Evolutionary conservation across 108 stramenopile genomes (phyloP).

Genomic region (Mayamaea pseudoterrestris): DNA sequence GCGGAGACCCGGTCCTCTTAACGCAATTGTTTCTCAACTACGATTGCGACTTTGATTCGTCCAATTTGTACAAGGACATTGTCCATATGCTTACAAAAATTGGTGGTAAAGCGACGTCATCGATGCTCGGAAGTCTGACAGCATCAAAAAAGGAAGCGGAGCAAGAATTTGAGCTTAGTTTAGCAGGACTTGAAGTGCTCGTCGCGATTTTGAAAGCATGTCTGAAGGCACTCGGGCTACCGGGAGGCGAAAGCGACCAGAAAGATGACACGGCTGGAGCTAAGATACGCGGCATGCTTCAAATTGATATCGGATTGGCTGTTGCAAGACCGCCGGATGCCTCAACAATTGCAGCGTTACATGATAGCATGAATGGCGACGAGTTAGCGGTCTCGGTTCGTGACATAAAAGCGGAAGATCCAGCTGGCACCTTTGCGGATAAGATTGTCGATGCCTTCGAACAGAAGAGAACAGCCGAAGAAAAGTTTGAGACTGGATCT

Average conservation of each 20-base stretch:
- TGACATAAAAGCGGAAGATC: not conserved
- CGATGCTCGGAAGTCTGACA: constrained; percentile 4
- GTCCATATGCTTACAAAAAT: constrained; percentile 81
- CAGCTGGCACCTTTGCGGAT: constrained; percentile 11
- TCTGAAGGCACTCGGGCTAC: constrained; percentile 46
- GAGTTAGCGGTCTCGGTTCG: not conserved
- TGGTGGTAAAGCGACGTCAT: constrained; percentile 31
- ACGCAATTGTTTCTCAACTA: constrained; percentile 98
- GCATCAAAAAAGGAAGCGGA: constrained; percentile 42
- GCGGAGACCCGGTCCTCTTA: constrained; percentile 74
- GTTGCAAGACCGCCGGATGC: not conserved
- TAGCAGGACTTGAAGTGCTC: constrained; percentile 65
- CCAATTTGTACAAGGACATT: constrained; percentile 89
- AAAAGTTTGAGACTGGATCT: constrained; percentile 83
- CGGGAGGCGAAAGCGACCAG: constrained; percentile 35
- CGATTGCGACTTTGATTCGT: constrained; percentile 94
- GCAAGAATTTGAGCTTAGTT: constrained; percentile 55
- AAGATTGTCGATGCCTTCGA: constrained; percentile 42
- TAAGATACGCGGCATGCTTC: constrained; percentile 25
- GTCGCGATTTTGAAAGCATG: constrained; percentile 62
- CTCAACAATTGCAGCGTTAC: not conserved
- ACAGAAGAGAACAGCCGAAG: constrained; percentile 70
- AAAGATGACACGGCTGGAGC: constrained; percentile 51
- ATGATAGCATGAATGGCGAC: not conserved
- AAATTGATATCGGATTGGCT: constrained; percentile 31